Evolutionary conservation across 768 basidiomycete genomes (phyloP), one percentile per base, ranked within the genome.

Genomic region (Cystofilobasidium capitatum): DNA sequence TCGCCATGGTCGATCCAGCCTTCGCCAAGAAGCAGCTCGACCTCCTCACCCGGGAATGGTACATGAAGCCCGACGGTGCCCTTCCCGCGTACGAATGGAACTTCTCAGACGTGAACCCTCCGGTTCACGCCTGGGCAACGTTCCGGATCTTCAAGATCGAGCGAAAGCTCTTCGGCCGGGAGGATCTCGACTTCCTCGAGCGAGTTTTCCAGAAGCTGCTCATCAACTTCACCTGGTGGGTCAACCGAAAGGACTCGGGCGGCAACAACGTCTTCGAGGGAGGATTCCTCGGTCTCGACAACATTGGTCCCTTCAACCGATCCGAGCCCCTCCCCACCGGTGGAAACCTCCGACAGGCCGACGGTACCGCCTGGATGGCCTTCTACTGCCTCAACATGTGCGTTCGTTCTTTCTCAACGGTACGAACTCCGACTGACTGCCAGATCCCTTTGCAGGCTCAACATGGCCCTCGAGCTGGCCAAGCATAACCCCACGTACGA

Each of bases 81-180:
- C 88, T 99, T 66, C 96, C 96, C 3, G 96, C 96, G 0, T 99
- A 98, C 76, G 96, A 99, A 77, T 99, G 96, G 96, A 98, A 99
- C 76, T 98, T 96, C 73, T 84, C 87, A 59, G 96, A 99, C 75
- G 96, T 98, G 70, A 98, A 99, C 76, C 96, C 96, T 12, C 96
- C 96, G 16, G 96, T 99, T 3, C 96, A 99, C 78, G 96, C 96
- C 12, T 99, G 96, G 91, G 89, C 91, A 0, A 96, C 93, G 0
- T 99, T 99, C 82, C 85, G 96, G 69, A 87, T 99, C 4, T 99
- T 98, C 84, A 99, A 99, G 81, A 92, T 99, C 70, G 96, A 99
- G 79, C 86, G 96, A 64, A 98, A 98, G 80, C 79, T 98, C 71
- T 86, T 87, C 69, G 96, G 94, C 1, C 82, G 82, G 66, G 93